phyloP scores from a whole-genome alignment of 306 rosid species.

The Casuarina glauca region DNA sequence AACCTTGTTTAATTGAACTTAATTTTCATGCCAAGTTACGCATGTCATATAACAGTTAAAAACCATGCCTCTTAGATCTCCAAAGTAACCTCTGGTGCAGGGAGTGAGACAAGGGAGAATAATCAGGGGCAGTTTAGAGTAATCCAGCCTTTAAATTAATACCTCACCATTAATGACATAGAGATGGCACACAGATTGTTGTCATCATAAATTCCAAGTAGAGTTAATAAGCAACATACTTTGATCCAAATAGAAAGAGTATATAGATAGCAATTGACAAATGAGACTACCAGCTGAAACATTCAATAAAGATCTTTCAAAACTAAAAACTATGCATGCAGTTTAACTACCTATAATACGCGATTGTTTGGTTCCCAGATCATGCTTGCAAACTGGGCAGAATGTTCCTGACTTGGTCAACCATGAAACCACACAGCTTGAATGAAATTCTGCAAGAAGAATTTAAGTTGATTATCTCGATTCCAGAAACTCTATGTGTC shows the following conservation, averaged over 20 bases:
- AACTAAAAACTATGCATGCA: background rate
- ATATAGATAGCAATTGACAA: background rate
- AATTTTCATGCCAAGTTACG: background rate
- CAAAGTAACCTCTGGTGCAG: background rate
- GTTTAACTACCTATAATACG: conserved; percentile 30
- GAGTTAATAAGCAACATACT: background rate
- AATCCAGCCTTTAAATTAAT: background rate
- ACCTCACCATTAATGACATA: background rate
- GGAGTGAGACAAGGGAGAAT: background rate
- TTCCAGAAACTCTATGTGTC: background rate
- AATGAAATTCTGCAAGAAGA: conserved; percentile 41
- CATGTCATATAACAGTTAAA: conserved; percentile 4
- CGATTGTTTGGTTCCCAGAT: conserved; percentile 26
- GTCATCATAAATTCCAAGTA: background rate
- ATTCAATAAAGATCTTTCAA: conserved; percentile 12
- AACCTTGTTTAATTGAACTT: background rate
- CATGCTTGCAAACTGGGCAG: conserved; percentile 48
- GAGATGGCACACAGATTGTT: background rate
- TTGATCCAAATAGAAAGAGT: background rate
- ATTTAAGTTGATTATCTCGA: conserved; percentile 11
- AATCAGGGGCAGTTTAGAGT: background rate
- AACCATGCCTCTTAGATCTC: background rate
- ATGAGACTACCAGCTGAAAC: background rate
- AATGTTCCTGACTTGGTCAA: conserved; percentile 44
- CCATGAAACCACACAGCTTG: conserved; percentile 41